Evolutionary conservation across 768 basidiomycete species (phyloP), one percentile per base, ranked within the genome.

Genomic region (Lentinula guzmanii): DNA sequence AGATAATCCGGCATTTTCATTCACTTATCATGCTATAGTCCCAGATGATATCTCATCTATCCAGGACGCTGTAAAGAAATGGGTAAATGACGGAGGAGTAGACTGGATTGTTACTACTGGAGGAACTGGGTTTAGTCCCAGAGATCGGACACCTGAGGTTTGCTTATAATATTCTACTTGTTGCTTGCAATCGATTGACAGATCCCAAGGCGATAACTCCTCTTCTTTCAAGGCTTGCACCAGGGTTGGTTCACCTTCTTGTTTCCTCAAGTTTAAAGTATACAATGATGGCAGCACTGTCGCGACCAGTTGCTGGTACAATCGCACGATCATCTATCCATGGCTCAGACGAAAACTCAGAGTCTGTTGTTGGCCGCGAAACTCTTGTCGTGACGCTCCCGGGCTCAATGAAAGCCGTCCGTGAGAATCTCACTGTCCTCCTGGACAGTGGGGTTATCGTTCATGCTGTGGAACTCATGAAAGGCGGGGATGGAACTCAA

Each of bases 101-200:
- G 86, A 93, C 69, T 86, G 86, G 81, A 80, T 94, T 61, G 76
- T 96, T 64, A 90, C 91, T 5, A 90, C 90, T 0, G 93, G 93
- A 16, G 93, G 93, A 4, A 96, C 93, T 0, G 93, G 93, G 6
- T 93, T 94, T 67, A 90, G 92, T 1, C 76, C 82, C 34, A 76
- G 89, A 65, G 93, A 96, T 72, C 74, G 78, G 48, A 96, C 93
- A 4, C 93, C 93, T 42, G 92, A 96, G 81, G 93, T 90, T 51
- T 54, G 66, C 58, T 11, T 21, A 31, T 35, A 45, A 52, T 52
- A 28, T 9, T 21, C 35, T 52, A 45, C 24, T 18, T 13, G 65
- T 31, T 6, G 5, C 51, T 45, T 21, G 15, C 21, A 4, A 16
- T 21, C 37, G 7, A 37, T 15, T 41, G 3, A 54, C 51, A 37